Conservation (phyloP, 306 rosid genomes). For the Biancaea sappan region DNA sequence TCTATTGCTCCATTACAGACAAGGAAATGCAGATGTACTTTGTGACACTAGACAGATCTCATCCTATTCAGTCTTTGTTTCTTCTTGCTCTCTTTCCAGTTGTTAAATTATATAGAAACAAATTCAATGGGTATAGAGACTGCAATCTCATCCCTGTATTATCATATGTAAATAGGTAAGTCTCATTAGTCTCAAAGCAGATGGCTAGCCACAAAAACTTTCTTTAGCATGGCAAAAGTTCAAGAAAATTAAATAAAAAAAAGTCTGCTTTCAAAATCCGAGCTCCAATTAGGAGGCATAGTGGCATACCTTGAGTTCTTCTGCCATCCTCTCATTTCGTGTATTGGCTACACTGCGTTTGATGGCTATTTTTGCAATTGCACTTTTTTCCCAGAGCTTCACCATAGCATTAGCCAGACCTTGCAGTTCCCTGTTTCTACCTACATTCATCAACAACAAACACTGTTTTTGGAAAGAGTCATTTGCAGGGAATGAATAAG, state of each 20-base stretch:
- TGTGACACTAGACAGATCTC: not conserved
- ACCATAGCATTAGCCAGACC: conserved; percentile 89
- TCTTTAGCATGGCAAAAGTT: conserved; percentile 18
- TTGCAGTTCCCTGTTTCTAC: conserved; percentile 88
- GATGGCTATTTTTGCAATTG: conserved; percentile 89
- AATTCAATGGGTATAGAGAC: conserved; percentile 18
- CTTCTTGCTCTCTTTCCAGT: not conserved
- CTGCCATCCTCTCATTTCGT: conserved; percentile 88
- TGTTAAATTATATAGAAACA: conserved; percentile 17
- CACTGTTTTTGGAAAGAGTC: conserved; percentile 8
- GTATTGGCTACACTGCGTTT: conserved; percentile 92
- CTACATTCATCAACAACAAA: conserved; percentile 46
- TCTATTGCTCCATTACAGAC: not conserved
- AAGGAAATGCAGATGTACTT: conserved; percentile 4
- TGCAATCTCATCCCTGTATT: conserved; percentile 17
- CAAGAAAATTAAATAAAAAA: conserved; percentile 27
- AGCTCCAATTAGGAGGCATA: conserved; percentile 36
- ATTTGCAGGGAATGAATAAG: conserved; percentile 27
- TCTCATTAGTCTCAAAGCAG: conserved; percentile 24
- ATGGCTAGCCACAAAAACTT: not conserved
- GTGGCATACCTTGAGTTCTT: conserved; percentile 80
- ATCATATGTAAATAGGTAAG: not conserved
- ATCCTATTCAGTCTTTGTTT: not conserved
- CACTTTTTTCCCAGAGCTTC: conserved; percentile 85
- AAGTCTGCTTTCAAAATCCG: conserved; percentile 17